These are phyloP conservation scores for Fusarium sp. DNA, from an alignment of 2,329 filamentous ascomycete genomes.

Conservation along the genomic window DNA sequence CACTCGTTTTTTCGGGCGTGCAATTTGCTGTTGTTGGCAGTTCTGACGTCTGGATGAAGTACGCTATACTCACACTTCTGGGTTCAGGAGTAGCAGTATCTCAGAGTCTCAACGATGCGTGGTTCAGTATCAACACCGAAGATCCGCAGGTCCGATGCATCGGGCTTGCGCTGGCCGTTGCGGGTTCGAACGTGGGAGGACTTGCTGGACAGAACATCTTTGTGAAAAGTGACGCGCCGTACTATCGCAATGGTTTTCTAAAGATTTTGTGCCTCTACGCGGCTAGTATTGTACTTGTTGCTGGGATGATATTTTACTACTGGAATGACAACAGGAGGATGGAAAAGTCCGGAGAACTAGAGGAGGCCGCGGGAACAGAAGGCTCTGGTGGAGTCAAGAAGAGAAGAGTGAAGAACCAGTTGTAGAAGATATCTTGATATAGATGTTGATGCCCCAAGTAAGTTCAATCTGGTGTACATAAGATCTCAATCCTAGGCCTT, in stretches of 20 bases:
- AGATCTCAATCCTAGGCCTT: not conserved
- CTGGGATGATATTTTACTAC: conserved; percentile 12
- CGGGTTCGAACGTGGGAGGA: not conserved
- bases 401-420: not conserved
- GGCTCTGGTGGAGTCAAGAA: fast-evolving
- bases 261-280: not conserved
- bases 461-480: too few relatives aligned
- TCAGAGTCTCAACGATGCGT: not conserved
- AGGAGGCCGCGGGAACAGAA: fast-evolving
- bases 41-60: not conserved
- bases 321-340: conserved; percentile 3
- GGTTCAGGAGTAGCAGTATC: not conserved
- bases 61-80: not conserved
- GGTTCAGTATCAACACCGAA: conserved; percentile 1
- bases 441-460: fast-evolving
- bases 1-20: not conserved
- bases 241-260: not conserved
- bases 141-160: conserved; percentile 2
- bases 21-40: not conserved
- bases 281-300: not conserved
- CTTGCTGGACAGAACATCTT: not conserved
- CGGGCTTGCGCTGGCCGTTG: not conserved
- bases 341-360: not conserved
- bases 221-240: not conserved
- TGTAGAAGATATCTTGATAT: not conserved